phyloP scores from a whole-genome alignment of 2,329 filamentous ascomycete species.

The Paecilomyces variotii region DNA sequence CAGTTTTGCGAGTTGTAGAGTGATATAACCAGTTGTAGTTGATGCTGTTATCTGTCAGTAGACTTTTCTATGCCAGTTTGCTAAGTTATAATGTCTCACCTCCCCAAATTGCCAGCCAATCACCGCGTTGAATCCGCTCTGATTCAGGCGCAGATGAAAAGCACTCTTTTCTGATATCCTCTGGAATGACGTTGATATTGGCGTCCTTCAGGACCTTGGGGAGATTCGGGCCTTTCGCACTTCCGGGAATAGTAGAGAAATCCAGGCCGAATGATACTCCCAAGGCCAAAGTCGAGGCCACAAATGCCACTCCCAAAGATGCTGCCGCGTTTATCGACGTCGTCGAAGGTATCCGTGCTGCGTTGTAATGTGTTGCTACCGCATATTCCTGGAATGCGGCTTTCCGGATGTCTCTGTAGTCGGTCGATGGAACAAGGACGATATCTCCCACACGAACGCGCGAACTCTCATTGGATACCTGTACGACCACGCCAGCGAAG shows the following conservation, averaged over 20 bases:
- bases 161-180: slow-evolving; percentile 57
- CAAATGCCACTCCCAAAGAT: slow-evolving; percentile 62
- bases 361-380: slow-evolving; percentile 57
- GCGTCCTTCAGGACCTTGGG: slow-evolving; percentile 43
- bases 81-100: slow-evolving; percentile 34
- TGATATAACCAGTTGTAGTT: slow-evolving; percentile 60
- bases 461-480: slow-evolving; percentile 32
- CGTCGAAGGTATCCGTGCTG: slow-evolving; percentile 51
- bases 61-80: background rate
- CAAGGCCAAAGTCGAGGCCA: slow-evolving; percentile 58
- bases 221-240: slow-evolving; percentile 51
- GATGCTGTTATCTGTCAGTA: slow-evolving; percentile 39
- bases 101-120: slow-evolving; percentile 70
- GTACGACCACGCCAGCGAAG: slow-evolving; percentile 56
- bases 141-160: slow-evolving; percentile 44
- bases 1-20: slow-evolving; percentile 60
- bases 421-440: slow-evolving; percentile 54
- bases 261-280: slow-evolving; percentile 64
- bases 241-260: slow-evolving; percentile 44
- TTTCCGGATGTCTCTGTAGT: slow-evolving; percentile 65
- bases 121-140: slow-evolving; percentile 52
- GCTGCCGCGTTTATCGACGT: slow-evolving; percentile 50
- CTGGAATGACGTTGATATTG: slow-evolving; percentile 43
- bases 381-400: slow-evolving; percentile 65
- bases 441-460: slow-evolving; percentile 51